These are phyloP conservation scores for Penstemon barbatus DNA, from an alignment of 257 asterid species.

Conservation along the genomic window DNA sequence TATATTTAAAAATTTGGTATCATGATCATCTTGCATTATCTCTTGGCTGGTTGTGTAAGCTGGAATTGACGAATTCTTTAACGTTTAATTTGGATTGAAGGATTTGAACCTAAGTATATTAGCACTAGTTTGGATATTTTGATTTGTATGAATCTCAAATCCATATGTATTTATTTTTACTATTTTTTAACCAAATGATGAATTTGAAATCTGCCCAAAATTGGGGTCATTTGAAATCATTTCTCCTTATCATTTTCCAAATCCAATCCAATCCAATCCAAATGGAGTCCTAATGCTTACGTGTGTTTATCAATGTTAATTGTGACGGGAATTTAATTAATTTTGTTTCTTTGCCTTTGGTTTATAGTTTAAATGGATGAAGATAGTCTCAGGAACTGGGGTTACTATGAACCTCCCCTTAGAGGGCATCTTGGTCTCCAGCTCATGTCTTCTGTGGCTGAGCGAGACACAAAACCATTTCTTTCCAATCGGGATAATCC, in stretches of 20 bases:
- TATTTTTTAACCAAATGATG: too few relatives aligned
- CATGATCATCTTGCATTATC: conserved; percentile 6
- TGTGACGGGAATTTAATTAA: conserved; percentile 25
- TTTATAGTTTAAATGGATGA: conserved; percentile 76
- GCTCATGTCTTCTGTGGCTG: conserved; percentile 74
- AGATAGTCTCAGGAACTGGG: conserved; percentile 92
- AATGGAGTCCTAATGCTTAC: too few relatives aligned
- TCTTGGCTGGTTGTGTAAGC: conserved; percentile 9
- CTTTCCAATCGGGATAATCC: conserved; percentile 60
- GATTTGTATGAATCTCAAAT: too few relatives aligned
- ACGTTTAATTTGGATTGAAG: too few relatives aligned
- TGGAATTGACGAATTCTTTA: neutral
- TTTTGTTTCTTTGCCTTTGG: conserved; percentile 33
- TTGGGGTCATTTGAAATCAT: too few relatives aligned
- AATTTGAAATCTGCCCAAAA: too few relatives aligned
- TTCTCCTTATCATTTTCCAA: too few relatives aligned
- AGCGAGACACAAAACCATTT: conserved; percentile 77
- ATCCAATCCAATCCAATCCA: too few relatives aligned
- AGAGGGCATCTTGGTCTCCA: conserved; percentile 77
- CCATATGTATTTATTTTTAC: too few relatives aligned
- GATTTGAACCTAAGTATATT: too few relatives aligned
- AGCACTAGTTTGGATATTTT: too few relatives aligned
- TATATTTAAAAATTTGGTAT: neutral
- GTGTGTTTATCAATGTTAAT: conserved; percentile 16
- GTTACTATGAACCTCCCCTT: conserved; percentile 76